Evolutionary conservation across 257 asterid species (phyloP), one percentile per base, ranked within the genome.

Genomic region (Petunia axillaris): DNA sequence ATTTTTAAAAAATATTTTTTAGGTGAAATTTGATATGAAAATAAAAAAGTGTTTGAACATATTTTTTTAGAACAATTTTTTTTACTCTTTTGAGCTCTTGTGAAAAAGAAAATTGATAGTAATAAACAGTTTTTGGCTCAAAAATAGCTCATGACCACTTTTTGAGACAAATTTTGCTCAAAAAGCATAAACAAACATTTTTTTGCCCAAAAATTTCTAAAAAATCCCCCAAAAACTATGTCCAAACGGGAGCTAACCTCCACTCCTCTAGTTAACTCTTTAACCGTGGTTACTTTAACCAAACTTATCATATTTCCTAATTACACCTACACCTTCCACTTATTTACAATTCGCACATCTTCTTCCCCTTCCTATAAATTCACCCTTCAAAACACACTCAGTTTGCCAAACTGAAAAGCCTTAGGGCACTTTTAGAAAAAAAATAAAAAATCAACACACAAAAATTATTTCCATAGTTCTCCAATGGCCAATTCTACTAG

Each of bases 341-440:
- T 53, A 67, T 80, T 84, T 80, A 83, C 90, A 38, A 39, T 58
- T 9, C 7, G 35, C 81, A 89, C 93, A 83, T 36, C 74, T 75
- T 35, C 77, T 5, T 41, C 70, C 25, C 52, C 82, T 62, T 38
- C 60, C 93, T 93, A 93, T 94, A 94, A 90, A 92, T 79, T 25
- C 35, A 60, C 85, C 79, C 87, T 90, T 86, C 64, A 81, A 84
- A 88, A 91, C 85, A 88, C 84, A 89, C 87, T 83, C 80, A 11
- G 98, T 94, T 94, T 93, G 97, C 96, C 92, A 78, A 92, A 91
- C 88, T 91, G 91, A 88, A 84, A 82, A 89, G 91, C 91, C 98
- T 85, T 78, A 62, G 89, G 92, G 89, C 89, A 87, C 93, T 86
- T 81, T 65, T 10, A 10, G 1, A 2, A 10, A 1, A 2, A 35